These are phyloP conservation scores for Platanus orientalis DNA, from an alignment of 164 flowering plant species.

Conservation along the genomic window DNA sequence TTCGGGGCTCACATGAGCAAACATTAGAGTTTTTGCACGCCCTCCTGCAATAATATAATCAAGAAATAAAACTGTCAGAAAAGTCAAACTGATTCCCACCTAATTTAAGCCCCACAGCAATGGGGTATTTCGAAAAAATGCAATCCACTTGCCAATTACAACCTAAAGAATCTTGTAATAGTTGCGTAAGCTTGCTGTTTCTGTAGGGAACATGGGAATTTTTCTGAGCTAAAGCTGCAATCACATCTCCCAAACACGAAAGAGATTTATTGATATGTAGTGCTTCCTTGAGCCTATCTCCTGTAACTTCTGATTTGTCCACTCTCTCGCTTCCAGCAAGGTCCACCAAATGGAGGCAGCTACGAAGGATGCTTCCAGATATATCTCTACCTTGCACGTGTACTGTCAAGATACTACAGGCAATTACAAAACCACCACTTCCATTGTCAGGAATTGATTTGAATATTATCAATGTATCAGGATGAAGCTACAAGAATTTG, in stretches of 20 bases:
- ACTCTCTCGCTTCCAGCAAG: slow-evolving; percentile 87
- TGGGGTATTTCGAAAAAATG: neutral
- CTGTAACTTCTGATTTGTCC: slow-evolving; percentile 75
- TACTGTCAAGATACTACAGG: slow-evolving; percentile 50
- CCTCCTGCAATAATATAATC: slow-evolving; percentile 51
- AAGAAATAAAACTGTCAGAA: slow-evolving; percentile 10
- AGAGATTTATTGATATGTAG: slow-evolving; percentile 76
- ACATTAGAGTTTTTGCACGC: slow-evolving; percentile 81
- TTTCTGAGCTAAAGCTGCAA: slow-evolving; percentile 79
- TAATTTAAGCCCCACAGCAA: neutral
- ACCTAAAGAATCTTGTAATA: slow-evolving; percentile 88
- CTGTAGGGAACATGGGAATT: slow-evolving; percentile 78
- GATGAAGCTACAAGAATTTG: too few relatives aligned
- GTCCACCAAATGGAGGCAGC: slow-evolving; percentile 74
- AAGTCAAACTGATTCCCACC: neutral
- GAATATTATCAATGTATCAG: too few relatives aligned
- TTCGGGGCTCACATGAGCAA: slow-evolving; percentile 94
- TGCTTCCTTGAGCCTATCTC: slow-evolving; percentile 81
- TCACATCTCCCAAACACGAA: slow-evolving; percentile 86
- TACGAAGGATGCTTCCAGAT: slow-evolving; percentile 43
- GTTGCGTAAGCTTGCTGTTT: slow-evolving; percentile 92
- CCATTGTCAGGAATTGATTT: neutral
- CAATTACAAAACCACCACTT: slow-evolving; percentile 6
- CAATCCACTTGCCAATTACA: neutral
- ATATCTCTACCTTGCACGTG: slow-evolving; percentile 59